Base-by-base conservation (phyloP, 2,329 filamentous ascomycete species). In the Fusarium duplospermum region DNA sequence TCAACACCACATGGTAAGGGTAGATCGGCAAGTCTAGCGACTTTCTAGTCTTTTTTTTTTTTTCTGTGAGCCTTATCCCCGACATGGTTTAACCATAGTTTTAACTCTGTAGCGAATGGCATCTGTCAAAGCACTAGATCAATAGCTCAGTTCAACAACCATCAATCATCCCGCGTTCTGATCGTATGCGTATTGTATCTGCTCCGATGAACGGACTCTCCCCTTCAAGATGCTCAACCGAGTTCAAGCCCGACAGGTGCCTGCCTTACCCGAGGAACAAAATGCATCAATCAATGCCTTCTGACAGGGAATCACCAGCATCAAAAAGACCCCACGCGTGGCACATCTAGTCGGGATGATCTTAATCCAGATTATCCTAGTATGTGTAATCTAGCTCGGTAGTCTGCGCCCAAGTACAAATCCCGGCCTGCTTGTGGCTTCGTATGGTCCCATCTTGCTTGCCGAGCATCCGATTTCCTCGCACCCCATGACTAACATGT, bases 391-490 rank as follows among this genome's bases (percentile, higher is more conserved):
- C 64, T 64, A 70, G 61, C 64, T 65, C 63, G 47, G 66, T 73
- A 71, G 68, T 71, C 47, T 69, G 31, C 47, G 50, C 52, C 54
- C 36, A 47, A 13, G 36, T 33, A 22, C 42, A 57, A 64, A 50
- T 57, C 60, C 63, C 60, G 56, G 47, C 63, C 65, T 62, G 35
- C 18, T 22, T 52, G 60, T 64, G 64, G 61, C 66, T 59, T 70
- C 36, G 29, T 31, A 29, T 67, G 58, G 69, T 66, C 64, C 67
- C 63, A 62, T 73, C 56, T 66, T 58, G 52, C 63, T 45, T 72
- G 66, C 71, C 69, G 69, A 67, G 63, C 57, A 70, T 70, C 69
- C 71, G 69, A 63, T 62, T 61, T 40, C 69, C 52, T 72, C 59
- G 42, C 58, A 54, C 54, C 40, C 63, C 65, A 69, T 69, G 65